Percentiles rank a stretch among this genome's conserved stretches.
These are phyloP conservation scores for Ceratocystis eucalypticola DNA, from an alignment of 2,329 filamentous ascomycete genomes.

Conservation along the genomic window DNA sequence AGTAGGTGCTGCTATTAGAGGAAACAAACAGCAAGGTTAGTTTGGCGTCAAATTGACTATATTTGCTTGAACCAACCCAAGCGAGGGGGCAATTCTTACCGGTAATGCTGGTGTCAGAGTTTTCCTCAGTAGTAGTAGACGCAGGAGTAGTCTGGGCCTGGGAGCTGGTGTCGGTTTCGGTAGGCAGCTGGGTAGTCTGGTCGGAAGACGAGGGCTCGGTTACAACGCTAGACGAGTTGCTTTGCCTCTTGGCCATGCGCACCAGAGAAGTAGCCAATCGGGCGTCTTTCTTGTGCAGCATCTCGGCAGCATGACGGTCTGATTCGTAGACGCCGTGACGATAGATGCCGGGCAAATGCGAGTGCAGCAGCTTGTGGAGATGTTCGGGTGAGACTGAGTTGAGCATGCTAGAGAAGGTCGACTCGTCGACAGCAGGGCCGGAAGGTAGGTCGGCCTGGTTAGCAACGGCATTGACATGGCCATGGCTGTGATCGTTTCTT, in stretches of 20 bases:
- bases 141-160: constrained; percentile 16
- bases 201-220: constrained; percentile 21
- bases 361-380: constrained; percentile 53
- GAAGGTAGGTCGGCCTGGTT: constrained; percentile 1
- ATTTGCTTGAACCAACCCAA: constrained; percentile 9
- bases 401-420: constrained; percentile 28
- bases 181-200: constrained; percentile 10
- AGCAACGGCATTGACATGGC: not conserved
- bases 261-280: constrained; percentile 49
- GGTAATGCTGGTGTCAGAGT: constrained; percentile 20
- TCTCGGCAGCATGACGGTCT: constrained; percentile 49
- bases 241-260: constrained; percentile 48
- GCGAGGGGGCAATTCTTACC: constrained; percentile 8
- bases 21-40: constrained; percentile 23
- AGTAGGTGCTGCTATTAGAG: constrained; percentile 20
- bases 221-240: constrained; percentile 29
- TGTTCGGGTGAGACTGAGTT: constrained; percentile 43
- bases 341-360: constrained; percentile 48
- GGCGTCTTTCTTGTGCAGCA: constrained; percentile 46
- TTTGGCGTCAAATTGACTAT: constrained; percentile 15
- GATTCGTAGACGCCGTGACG: constrained; percentile 55
- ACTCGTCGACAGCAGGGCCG: constrained; percentile 9
- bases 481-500: not conserved
- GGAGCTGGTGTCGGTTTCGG: constrained; percentile 13
- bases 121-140: constrained; percentile 24